Evolutionary conservation across 2,329 filamentous ascomycete species (phyloP), one percentile per base, ranked within the genome.

Genomic region (Atkinsonella texensis): DNA sequence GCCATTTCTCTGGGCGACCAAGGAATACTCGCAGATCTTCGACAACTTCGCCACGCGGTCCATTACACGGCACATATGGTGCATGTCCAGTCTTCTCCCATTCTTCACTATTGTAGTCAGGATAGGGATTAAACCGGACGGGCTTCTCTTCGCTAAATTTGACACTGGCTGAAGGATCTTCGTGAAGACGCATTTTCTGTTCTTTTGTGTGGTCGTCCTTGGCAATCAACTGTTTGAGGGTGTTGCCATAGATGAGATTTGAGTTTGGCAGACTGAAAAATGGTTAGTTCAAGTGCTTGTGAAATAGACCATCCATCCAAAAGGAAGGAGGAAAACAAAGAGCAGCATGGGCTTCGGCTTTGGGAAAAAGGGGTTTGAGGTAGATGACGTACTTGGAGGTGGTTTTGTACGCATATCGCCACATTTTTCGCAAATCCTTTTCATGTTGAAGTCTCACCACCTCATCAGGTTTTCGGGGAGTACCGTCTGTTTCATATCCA

Each of bases 51-150:
- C 83, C 83, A 4, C 77, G 69, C 1, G 84, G 80, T 1, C 85
- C 85, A 48, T 78, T 69, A 63, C 87, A 90, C 2, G 82, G 66
- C 6, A 80, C 73, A 59, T 84, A 80, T 50, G 74, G 64, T 15
- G 82, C 84, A 46, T 75, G 72, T 56, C 76, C 76, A 32, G 68
- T 64, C 46, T 69, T 67, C 58, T 72, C 76, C 83, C 83, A 89
- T 13, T 71, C 65, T 3, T 71, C 68, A 48, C 74, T 76, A 60
- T 86, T 84, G 68, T 89, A 87, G 15, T 78, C 70, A 0, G 85
- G 85, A 56, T 89, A 89, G 0, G 86, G 86, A 53, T 83, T 75
- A 65, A 87, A 88, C 18, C 76, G 70, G 51, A 78, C 70, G 1
- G 80, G 76, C 48, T 71, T 66, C 43, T 75, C 68, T 12, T 66